Evolutionary conservation across 225 moss, liverwort and hornwort species (phyloP).

Genomic region (Sphagnum tenellum): DNA sequence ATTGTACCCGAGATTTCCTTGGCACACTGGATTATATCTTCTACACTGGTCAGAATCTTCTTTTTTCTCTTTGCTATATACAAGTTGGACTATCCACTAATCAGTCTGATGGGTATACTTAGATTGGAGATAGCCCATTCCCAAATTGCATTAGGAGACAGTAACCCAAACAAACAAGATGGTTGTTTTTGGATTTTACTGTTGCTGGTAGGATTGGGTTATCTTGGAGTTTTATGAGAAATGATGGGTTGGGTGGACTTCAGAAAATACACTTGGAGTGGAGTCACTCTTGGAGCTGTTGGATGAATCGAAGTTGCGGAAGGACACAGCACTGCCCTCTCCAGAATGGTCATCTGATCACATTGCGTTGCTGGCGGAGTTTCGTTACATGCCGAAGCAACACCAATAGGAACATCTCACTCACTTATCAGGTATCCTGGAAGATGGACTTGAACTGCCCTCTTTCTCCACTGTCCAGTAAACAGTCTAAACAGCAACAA

Average conservation of each 20-base stretch:
- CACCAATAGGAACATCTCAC: too few species aligned
- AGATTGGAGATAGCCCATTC: too few species aligned
- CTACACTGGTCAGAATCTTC: slow-evolving; percentile 58
- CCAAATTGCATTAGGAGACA: too few species aligned
- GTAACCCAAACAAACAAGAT: too few species aligned
- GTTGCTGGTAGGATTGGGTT: too few species aligned
- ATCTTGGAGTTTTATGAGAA: too few species aligned
- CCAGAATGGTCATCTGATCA: slow-evolving; percentile 61
- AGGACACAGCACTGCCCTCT: slow-evolving; percentile 53
- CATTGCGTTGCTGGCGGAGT: slow-evolving; percentile 51
- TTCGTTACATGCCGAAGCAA: slow-evolving; percentile 18
- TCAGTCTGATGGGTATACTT: not conserved
- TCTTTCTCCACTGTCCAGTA: too few species aligned
- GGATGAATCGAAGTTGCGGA: slow-evolving; percentile 45
- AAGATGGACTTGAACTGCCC: too few species aligned
- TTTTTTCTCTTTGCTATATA: not conserved
- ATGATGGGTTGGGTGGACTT: too few species aligned
- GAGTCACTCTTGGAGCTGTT: slow-evolving; percentile 50
- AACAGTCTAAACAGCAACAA: too few species aligned
- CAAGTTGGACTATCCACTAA: not conserved
- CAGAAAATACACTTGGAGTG: slow-evolving; percentile 44
- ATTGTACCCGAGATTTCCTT: slow-evolving; percentile 92
- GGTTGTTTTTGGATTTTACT: too few species aligned
- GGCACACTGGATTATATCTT: slow-evolving; percentile 98
- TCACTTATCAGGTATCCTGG: too few species aligned